Evolutionary conservation across 192 early-diverging fungal species (phyloP).

Genomic region (Chytriomyces confervae): DNA sequence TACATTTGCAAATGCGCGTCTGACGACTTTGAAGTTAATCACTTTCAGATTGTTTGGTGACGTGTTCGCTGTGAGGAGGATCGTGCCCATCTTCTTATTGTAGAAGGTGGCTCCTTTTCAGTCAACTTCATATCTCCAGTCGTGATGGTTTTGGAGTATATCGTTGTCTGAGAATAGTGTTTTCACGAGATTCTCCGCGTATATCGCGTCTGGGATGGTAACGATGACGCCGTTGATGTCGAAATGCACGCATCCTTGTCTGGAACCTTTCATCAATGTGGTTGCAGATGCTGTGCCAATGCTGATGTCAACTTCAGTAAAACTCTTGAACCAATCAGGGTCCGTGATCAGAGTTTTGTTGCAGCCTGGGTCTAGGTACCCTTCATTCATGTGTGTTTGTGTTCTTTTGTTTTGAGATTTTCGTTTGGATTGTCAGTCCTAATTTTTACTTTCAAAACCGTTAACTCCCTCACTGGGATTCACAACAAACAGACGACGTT

Average conservation of each 20-base stretch:
- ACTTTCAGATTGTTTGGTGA: neutral
- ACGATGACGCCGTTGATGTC: neutral
- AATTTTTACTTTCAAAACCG: too few species aligned
- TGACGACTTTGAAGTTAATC: neutral
- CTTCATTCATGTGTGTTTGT: neutral
- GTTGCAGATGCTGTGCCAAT: neutral
- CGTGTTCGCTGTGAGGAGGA: neutral
- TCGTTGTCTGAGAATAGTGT: neutral
- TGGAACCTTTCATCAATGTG: neutral
- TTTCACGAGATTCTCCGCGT: neutral
- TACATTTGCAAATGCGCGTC: neutral
- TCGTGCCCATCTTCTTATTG: neutral
- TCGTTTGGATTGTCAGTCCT: too few species aligned
- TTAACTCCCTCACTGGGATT: too few species aligned
- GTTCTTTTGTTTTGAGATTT: too few species aligned
- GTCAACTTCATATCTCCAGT: neutral
- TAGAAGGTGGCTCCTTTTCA: neutral
- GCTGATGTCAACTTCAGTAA: neutral
- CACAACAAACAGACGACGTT: too few species aligned
- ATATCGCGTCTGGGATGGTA: neutral
- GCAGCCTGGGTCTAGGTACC: neutral
- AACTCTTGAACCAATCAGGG: slow-evolving; percentile 4
- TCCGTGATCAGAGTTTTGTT: neutral
- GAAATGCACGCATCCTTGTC: neutral
- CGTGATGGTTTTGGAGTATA: neutral